These are phyloP conservation scores for Ophiostoma piceae DNA, from an alignment of 2,329 filamentous ascomycete genomes.

Conservation along the genomic window DNA sequence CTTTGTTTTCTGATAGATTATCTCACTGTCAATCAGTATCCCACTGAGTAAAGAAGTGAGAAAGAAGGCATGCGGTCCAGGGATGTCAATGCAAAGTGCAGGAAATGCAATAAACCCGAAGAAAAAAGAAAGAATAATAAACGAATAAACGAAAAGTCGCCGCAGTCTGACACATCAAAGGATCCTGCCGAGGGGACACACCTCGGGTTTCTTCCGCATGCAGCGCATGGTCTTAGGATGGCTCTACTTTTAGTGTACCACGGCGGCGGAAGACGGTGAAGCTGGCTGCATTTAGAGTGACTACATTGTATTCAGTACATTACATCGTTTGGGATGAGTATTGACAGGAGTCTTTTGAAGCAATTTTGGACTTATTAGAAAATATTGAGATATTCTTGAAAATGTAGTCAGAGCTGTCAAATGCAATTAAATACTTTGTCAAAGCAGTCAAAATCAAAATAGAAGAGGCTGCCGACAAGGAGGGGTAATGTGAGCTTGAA, in stretches of 20 bases:
- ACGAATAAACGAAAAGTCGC: no score
- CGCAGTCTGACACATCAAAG: not conserved
- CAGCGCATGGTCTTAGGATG: not conserved
- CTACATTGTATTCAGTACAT: not conserved
- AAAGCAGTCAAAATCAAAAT: not conserved
- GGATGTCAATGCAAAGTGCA: not conserved
- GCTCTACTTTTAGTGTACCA: not conserved
- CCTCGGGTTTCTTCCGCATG: slow-evolving; percentile 10
- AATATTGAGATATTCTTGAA: no score
- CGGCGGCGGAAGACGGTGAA: not conserved
- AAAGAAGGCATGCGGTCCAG: not conserved
- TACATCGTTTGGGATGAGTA: not conserved
- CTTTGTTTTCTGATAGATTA: not conserved
- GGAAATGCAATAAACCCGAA: no score
- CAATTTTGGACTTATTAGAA: no score
- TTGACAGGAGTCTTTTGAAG: not conserved
- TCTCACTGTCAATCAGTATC: not conserved
- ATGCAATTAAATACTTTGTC: no score
- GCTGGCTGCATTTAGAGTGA: not conserved
- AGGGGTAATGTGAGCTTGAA: not conserved
- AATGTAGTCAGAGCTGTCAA: no score
- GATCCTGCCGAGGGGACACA: not conserved
- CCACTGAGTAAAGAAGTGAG: not conserved
- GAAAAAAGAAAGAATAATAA: no score
- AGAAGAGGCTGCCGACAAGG: not conserved